Percentiles rank a stretch among this genome's conserved stretches.
phyloP scores from a whole-genome alignment of 176 grass and related monocot species.

The Pontederia paniculata region DNA sequence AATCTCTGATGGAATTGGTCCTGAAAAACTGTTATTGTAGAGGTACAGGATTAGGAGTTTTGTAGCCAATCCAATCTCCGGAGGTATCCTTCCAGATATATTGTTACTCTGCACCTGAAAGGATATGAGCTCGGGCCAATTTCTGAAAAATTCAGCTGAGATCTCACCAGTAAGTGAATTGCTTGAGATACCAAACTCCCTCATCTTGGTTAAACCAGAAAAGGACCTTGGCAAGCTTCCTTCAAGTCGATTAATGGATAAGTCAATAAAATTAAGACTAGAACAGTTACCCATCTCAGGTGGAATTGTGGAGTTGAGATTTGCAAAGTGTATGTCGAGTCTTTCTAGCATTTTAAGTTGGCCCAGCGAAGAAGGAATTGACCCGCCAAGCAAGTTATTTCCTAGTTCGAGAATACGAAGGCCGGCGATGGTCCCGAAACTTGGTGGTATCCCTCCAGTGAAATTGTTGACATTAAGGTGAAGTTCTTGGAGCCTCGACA shows the following conservation, averaged over 20 bases:
- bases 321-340: slow-evolving; percentile 30
- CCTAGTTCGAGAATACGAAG: slow-evolving; percentile 38
- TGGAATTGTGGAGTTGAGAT: slow-evolving; percentile 43
- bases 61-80: slow-evolving; percentile 27
- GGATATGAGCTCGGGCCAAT: slow-evolving; percentile 46
- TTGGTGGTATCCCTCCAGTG: slow-evolving; percentile 34
- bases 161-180: slow-evolving; percentile 57
- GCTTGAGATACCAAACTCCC: slow-evolving; percentile 38
- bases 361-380: slow-evolving; percentile 42
- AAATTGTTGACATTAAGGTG: slow-evolving; percentile 31
- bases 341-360: slow-evolving; percentile 34
- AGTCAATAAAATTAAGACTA: slow-evolving; percentile 21
- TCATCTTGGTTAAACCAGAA: neutral
- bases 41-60: slow-evolving; percentile 1
- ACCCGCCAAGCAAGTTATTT: slow-evolving; percentile 39
- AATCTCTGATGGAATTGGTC: slow-evolving; percentile 44
- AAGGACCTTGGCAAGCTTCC: slow-evolving; percentile 9
- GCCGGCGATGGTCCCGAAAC: slow-evolving; percentile 29
- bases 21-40: slow-evolving; percentile 33
- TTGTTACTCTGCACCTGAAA: slow-evolving; percentile 50
- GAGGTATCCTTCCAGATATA: slow-evolving; percentile 36
- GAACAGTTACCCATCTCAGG: slow-evolving; percentile 38
- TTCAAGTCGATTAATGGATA: neutral
- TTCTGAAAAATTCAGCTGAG: slow-evolving; percentile 35
- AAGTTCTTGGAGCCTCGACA: slow-evolving; percentile 34